Base-by-base conservation (phyloP, 108 stramenopile species). In the Cyclotella kingstonii region DNA sequence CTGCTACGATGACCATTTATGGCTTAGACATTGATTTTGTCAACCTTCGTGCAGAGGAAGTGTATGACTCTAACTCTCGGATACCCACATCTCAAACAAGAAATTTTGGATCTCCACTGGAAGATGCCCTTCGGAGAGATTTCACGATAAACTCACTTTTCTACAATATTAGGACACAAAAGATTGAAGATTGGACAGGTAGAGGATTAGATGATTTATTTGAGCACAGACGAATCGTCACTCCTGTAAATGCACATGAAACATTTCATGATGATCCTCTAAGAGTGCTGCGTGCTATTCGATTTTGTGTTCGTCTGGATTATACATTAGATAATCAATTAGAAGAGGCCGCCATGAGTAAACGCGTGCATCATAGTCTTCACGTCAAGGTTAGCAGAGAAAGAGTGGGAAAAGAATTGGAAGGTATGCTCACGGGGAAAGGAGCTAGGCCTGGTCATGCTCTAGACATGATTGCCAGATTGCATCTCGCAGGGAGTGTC, bases 131-230 rank as follows among this genome's bases (percentile, higher is more conserved):
- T 10, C 89, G 98, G 9, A 75, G 98, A 52, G 98, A 98, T 68
- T 97, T 96, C 60, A 97, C 95, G 15, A 80, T 96, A 49, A 98
- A 98, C 76, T 84, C 96, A 1, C 68, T 98, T 25, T 98, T 95
- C 68, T 97, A 81, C 86, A 98, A 98, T 73, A 65, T 96, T 17
- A 77, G 88, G 18, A 82, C 85, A 0, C 30, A 70, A 2, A 30
- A 55, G 5, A 63, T 98, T 8, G 97, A 98, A 79, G 97, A 98
- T 75, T 91, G 89, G 86, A 96, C 95, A 0, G 71, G 78, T 5
- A 70, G 85, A 25, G 93, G 96, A 11, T 19, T 94, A 17, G 30
- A 77, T 4, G 96, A 95, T 73, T 76, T 96, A 48, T 22, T 80
- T 7, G 52, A 67, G 33, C 71, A 76, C 26, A 58, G 72, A 30